Evolutionary conservation across 192 early-diverging fungal genomes (phyloP).

Genomic region (Rhizophagus clarus): DNA sequence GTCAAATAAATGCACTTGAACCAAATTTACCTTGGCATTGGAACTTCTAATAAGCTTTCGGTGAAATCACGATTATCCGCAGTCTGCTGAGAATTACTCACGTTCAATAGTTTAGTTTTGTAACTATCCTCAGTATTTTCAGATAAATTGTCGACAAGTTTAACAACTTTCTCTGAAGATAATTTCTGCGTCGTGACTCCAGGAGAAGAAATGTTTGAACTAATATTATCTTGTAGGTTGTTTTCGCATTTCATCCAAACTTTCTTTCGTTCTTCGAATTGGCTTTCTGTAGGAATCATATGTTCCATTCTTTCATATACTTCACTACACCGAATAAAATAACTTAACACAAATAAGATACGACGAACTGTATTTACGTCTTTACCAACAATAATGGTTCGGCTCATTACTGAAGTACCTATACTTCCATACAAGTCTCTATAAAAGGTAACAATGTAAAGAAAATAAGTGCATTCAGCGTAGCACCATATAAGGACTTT

Average conservation of each 20-base stretch:
- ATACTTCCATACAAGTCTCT: slow-evolving; percentile 59
- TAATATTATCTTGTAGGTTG: no score
- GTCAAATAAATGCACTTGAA: neutral
- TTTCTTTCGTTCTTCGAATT: neutral
- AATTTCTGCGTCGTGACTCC: no score
- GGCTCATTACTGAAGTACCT: slow-evolving; percentile 49
- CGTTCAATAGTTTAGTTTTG: neutral
- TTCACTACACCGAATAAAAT: slow-evolving; percentile 63
- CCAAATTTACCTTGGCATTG: slow-evolving; percentile 27
- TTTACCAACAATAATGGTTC: slow-evolving; percentile 56
- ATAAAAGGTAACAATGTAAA: neutral
- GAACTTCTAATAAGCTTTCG: slow-evolving; percentile 25
- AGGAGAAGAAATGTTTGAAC: neutral
- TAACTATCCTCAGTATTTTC: neutral
- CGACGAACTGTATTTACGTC: slow-evolving; percentile 50
- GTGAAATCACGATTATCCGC: neutral
- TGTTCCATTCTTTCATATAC: slow-evolving; percentile 47
- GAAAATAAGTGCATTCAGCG: neutral
- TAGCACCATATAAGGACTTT: neutral
- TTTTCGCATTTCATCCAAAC: neutral
- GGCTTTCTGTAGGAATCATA: neutral
- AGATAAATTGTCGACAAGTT: no score
- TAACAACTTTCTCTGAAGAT: no score
- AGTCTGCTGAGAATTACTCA: neutral
- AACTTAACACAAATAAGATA: slow-evolving; percentile 54